Conservation (phyloP, 2,329 filamentous ascomycete genomes). For the Periconia digitata region DNA sequence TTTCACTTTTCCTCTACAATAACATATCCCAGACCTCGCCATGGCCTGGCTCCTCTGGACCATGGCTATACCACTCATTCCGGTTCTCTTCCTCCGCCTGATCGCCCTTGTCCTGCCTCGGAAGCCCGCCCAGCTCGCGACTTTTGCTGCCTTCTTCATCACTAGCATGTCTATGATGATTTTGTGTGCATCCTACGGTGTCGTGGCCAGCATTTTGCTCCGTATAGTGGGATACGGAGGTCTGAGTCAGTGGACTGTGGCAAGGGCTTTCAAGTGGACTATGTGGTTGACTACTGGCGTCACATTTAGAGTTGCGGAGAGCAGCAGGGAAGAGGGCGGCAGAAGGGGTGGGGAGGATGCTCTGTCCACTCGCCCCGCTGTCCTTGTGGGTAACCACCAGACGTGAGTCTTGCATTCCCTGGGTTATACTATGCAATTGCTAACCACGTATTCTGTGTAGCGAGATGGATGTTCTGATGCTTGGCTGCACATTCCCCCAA, state of each 20-base stretch:
- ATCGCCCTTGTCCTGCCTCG: conserved; percentile 32
- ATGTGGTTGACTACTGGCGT: conserved; percentile 79
- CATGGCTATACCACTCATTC: conserved; percentile 25
- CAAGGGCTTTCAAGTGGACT: conserved; percentile 73
- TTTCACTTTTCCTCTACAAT: conserved; percentile 1
- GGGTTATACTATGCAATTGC: neutral
- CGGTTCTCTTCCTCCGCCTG: conserved; percentile 32
- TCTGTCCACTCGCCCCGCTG: conserved; percentile 65
- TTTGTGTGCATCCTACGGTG: conserved; percentile 67
- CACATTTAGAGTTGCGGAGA: conserved; percentile 66
- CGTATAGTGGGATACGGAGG: conserved; percentile 71
- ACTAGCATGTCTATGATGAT: conserved; percentile 43
- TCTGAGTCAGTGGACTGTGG: conserved; percentile 83
- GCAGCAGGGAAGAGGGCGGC: conserved; percentile 32
- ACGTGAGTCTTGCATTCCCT: conserved; percentile 49
- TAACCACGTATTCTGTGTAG: conserved; percentile 27
- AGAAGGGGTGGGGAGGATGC: conserved; percentile 36
- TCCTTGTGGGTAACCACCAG: conserved; percentile 95
- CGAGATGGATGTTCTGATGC: conserved; percentile 90
- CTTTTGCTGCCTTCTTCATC: conserved; percentile 67
- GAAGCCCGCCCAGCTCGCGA: conserved; percentile 38
- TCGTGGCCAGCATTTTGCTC: conserved; percentile 70
- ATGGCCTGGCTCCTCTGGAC: conserved; percentile 39
- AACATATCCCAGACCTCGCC: conserved; percentile 8
- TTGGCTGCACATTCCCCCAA: conserved; percentile 84